Evolutionary conservation across 73 alveolate species (phyloP).

Genomic region (Uronychia binucleata): DNA sequence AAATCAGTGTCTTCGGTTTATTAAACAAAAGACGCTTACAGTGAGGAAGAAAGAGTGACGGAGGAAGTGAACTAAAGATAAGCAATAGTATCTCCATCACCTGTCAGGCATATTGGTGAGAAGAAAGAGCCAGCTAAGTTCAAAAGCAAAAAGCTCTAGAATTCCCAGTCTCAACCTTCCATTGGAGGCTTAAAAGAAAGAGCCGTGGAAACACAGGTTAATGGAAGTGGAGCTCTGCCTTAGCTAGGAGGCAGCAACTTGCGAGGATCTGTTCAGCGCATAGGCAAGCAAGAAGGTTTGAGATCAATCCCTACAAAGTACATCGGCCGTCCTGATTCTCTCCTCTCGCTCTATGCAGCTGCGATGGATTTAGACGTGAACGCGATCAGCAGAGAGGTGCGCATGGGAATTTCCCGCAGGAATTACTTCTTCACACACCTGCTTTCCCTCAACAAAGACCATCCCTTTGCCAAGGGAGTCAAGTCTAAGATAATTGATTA

Average conservation of each 20-base stretch:
- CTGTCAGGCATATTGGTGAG: not conserved
- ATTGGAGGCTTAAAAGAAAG: not conserved
- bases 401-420: not conserved
- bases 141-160: not conserved
- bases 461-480: not conserved
- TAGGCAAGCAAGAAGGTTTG: too few relatives aligned
- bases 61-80: not conserved
- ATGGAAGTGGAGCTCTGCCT: too few relatives aligned
- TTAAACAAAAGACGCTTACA: too few relatives aligned
- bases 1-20: too few relatives aligned
- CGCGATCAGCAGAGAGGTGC: not conserved
- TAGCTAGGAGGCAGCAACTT: too few relatives aligned
- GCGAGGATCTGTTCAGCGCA: too few relatives aligned
- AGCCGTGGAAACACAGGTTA: not conserved
- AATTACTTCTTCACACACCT: not conserved
- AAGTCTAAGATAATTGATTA: not conserved
- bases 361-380: not conserved
- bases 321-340: not conserved
- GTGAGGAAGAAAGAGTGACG: too few relatives aligned
- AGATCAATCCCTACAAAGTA: not conserved
- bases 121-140: not conserved
- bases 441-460: not conserved
- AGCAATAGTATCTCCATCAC: not conserved
- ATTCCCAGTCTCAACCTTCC: not conserved
- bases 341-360: not conserved